phyloP scores from a whole-genome alignment of 768 basidiomycete species.

The Phallus indusiatus region DNA sequence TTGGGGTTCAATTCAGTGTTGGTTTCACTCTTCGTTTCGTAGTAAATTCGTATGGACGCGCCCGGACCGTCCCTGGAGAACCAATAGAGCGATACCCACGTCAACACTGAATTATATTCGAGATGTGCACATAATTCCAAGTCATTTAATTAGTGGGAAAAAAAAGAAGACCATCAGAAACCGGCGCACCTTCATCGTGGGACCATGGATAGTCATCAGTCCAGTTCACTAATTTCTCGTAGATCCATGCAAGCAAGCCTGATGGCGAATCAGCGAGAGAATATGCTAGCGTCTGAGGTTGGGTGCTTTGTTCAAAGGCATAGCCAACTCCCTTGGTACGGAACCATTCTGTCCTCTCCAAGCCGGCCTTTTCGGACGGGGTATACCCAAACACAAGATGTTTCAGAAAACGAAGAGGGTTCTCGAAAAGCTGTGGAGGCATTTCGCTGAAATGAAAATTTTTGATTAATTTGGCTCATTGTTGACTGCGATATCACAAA shows the following conservation, averaged over 20 bases:
- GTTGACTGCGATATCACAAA: neutral
- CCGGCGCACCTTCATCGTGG: constrained; percentile 41
- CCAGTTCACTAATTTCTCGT: constrained; percentile 33
- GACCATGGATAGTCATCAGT: constrained; percentile 47
- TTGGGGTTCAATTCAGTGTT: neutral
- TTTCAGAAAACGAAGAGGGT: constrained; percentile 22
- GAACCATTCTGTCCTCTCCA: constrained; percentile 16
- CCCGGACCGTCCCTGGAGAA: constrained; percentile 52
- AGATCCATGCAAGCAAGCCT: constrained; percentile 45
- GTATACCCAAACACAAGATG: constrained; percentile 22
- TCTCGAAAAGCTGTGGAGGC: constrained; percentile 17
- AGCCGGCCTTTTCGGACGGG: constrained; percentile 21
- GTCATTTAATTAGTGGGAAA: neutral
- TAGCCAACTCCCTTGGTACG: constrained; percentile 28
- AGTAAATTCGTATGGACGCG: constrained; percentile 50
- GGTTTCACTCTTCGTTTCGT: constrained; percentile 26
- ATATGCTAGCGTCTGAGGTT: constrained; percentile 48
- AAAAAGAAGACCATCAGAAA: neutral
- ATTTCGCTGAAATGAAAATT: constrained; percentile 14
- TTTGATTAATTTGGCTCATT: constrained; percentile 7
- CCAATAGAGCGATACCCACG: constrained; percentile 51
- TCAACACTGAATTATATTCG: constrained; percentile 35
- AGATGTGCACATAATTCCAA: neutral
- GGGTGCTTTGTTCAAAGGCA: constrained; percentile 29
- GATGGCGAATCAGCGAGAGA: constrained; percentile 46